Evolutionary conservation across 139 green algal species (phyloP), one percentile per base, ranked within the genome.

Genomic region (Coelastrella sp.): DNA sequence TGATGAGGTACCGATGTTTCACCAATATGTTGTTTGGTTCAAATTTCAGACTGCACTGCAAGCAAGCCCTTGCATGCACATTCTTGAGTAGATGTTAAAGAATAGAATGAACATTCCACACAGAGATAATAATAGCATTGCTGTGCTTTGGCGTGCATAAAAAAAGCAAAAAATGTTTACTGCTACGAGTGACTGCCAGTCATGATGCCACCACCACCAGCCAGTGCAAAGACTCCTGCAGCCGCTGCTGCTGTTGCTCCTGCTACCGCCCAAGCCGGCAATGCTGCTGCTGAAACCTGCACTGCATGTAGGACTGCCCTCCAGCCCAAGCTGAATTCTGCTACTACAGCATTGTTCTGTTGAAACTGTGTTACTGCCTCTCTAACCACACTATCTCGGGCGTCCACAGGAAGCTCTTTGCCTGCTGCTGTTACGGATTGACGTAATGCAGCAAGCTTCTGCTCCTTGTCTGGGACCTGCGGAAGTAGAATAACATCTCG

Each of bases 291-390:
- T 41, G 43, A 34, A 38, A 75, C 25, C 38, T 66, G 40, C 62
- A 71, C 7, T 9, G 78, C 78, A 23, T 75, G 78, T 30, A 79
- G 45, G 21, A 79, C 43, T n/a, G 43, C 66, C 5, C 80, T 27
- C 80, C 66, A 78, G 19, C 80, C 80, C 43, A 79, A 6, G 5
- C 34, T 57, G 59, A 87, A 87, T 53, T 76, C 82, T 27, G 57
- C 51, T 3, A 87, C 82, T 3, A 87, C 82, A 25, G 82, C 71
- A 40, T 87, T 87, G 57, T 87, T 87, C 2, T 21, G 51, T 11
- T 35, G 51, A 30, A 87, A 87, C 59, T 87, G 82, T 43, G 81
- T 45, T 0, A 74, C 27, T 4, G 69, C 71, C n/a, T 87, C 53
- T 8, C 37, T n/a, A 4, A 87, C 30, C 11, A 75, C 30, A 2